Evolutionary conservation across 495 filamentous ascomycete genomes (phyloP).

Genomic region (Thozetella sp.): DNA sequence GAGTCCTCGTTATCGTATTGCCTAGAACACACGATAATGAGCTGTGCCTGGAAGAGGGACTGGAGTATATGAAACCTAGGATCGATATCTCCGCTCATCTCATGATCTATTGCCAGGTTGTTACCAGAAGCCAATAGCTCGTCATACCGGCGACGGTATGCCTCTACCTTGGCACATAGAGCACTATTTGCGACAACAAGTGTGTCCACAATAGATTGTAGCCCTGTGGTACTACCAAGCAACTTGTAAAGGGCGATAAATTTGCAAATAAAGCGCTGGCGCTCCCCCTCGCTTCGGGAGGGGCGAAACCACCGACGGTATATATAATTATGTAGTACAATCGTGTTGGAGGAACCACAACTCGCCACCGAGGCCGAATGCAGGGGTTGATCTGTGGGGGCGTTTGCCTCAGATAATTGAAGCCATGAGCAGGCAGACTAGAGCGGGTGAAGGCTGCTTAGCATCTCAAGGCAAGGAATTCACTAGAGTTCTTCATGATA

Average conservation of each 20-base stretch:
- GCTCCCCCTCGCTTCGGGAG: slow-evolving; percentile 10
- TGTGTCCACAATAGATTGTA: background rate
- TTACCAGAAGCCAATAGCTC: background rate
- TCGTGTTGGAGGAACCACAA: too few species aligned
- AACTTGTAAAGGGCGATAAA: slow-evolving; percentile 1
- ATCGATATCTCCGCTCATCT: background rate
- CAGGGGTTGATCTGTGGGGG: too few species aligned
- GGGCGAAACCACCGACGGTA: slow-evolving; percentile 11
- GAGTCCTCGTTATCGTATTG: slow-evolving; percentile 6
- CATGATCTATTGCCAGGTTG: background rate
- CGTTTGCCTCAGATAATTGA: too few species aligned
- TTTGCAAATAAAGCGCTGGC: slow-evolving; percentile 10
- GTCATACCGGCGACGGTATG: background rate
- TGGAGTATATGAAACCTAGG: background rate
- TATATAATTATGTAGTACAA: slow-evolving; percentile 11
- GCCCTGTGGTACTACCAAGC: background rate
- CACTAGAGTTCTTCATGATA: too few species aligned
- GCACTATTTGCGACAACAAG: background rate
- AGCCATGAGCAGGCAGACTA: too few species aligned
- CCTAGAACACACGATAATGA: background rate
- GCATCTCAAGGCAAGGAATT: too few species aligned
- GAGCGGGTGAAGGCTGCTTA: too few species aligned
- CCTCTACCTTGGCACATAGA: background rate
- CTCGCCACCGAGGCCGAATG: too few species aligned
- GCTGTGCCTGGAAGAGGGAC: slow-evolving; percentile 3